Conservation (phyloP, 305 asterid genomes). For the Plantago coronopus region DNA sequence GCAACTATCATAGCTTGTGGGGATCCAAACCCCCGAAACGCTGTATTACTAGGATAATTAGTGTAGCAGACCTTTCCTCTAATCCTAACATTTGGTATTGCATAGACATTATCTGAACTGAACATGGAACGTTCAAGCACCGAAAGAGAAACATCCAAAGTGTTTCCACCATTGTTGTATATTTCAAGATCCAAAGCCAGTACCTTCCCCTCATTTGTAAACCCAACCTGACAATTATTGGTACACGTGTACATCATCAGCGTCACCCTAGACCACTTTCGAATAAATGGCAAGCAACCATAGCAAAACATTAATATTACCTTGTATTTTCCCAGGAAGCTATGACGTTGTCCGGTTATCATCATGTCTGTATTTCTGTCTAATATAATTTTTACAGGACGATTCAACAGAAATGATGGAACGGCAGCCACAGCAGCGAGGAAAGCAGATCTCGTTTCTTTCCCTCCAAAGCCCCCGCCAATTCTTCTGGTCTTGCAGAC, state of each 20-base stretch:
- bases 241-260: slow-evolving; percentile 21
- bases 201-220: slow-evolving; percentile 71
- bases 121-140: slow-evolving; percentile 97
- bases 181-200: slow-evolving; percentile 88
- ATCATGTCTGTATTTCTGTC: slow-evolving; percentile 93
- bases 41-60: slow-evolving; percentile 87
- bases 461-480: slow-evolving; percentile 99
- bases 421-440: slow-evolving; percentile 76
- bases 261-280: slow-evolving; percentile 2
- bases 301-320: slow-evolving; percentile 23
- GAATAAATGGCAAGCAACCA: neutral
- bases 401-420: slow-evolving; percentile 75
- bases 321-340: slow-evolving; percentile 92
- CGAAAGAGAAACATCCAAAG: slow-evolving; percentile 84
- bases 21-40: slow-evolving; percentile 96
- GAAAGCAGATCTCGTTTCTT: slow-evolving; percentile 84
- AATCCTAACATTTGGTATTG: slow-evolving; percentile 75
- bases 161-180: slow-evolving; percentile 80
- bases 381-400: slow-evolving; percentile 80
- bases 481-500: slow-evolving; percentile 93
- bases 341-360: slow-evolving; percentile 88
- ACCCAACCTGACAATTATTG: slow-evolving; percentile 64
- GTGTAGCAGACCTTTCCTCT: slow-evolving; percentile 86
- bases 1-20: slow-evolving; percentile 96
- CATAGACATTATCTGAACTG: slow-evolving; percentile 85